Evolutionary conservation across 2,329 filamentous ascomycete species (phyloP), one percentile per base, ranked within the genome.

Genomic region (Aspergillus neoniger): DNA sequence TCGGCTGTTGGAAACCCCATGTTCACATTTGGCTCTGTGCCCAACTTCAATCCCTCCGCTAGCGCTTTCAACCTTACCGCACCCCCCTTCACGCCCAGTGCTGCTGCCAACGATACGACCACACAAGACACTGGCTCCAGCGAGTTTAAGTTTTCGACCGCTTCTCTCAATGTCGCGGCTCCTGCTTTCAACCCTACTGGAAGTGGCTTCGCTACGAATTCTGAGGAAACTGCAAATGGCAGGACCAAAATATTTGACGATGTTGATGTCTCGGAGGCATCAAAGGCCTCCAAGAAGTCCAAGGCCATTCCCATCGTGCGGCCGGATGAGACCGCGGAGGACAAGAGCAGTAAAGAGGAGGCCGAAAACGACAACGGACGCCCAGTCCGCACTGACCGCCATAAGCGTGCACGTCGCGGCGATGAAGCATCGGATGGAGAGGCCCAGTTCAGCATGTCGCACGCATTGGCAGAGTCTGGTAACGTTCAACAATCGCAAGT

Each of bases 251-350:
- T 92, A 67, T 92, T 92, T 72, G 83, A 86, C 52, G 88, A 87
- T 44, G 88, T 93, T 65, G 85, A 82, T 57, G 75, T 82, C 32
- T 82, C 83, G 14, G 87, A 91, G 21, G 83, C 87, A 53, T 78
- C 86, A 28, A 90, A 90, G 69, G 84, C 88, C 6, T 74, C 78
- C 0, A 92, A 90, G 77, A 87, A 86, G 67, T 91, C 88, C 4
- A 97, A 95, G 77, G 92, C 92, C 9, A 85, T 96, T 57, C 90
- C 92, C 0, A 96, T 96, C 63, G 78, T 94, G 9, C 83, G 83
- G 41, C 90, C 91, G 1, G 82, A 86, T 59, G 87, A 81, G 67
- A 77, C 64, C 60, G 79, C 81, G 66, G 74, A 79, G 63, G 76
- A 74, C 4, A 74, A 2, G 72, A 76, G 52, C 69, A 72, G 28